A percentile compares a stretch with the other conserved stretches of the same genome.
These are phyloP conservation scores for Pyrus hybrid DNA, from an alignment of 331 rosid species.

Conservation along the genomic window DNA sequence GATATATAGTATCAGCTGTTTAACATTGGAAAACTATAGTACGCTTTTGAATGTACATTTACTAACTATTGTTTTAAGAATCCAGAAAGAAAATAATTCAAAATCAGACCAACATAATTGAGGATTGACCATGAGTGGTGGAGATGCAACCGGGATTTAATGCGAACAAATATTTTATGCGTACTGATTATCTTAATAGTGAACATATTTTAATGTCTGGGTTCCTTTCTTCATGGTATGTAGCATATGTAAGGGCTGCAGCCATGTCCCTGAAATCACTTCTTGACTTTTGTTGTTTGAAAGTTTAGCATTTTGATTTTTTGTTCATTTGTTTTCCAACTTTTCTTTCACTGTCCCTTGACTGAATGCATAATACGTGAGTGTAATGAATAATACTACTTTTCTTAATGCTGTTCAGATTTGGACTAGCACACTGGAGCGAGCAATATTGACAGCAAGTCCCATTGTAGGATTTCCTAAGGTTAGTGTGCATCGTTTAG, in stretches of 20 bases:
- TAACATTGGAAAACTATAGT: neutral
- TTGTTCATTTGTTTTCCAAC: neutral
- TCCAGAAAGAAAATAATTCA: neutral
- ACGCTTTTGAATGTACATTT: neutral
- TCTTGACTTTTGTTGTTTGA: neutral
- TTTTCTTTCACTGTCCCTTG: neutral
- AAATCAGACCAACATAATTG: neutral
- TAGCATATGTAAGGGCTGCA: neutral
- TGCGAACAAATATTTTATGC: neutral
- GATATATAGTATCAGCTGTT: neutral
- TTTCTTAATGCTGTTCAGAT: constrained; percentile 40
- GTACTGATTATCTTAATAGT: neutral
- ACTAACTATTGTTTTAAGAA: neutral
- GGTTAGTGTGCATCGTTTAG: constrained; percentile 39
- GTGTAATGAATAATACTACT: neutral
- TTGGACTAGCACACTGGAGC: constrained; percentile 97
- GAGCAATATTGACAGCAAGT: constrained; percentile 84
- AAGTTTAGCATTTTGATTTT: neutral
- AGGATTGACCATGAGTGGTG: neutral
- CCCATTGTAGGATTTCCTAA: constrained; percentile 88
- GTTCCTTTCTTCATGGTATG: neutral
- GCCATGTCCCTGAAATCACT: neutral
- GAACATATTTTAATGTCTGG: neutral
- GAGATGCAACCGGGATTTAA: neutral
- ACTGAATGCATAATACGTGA: neutral